phyloP scores from a whole-genome alignment of 73 alveolate species.

The Stentor coeruleus region DNA sequence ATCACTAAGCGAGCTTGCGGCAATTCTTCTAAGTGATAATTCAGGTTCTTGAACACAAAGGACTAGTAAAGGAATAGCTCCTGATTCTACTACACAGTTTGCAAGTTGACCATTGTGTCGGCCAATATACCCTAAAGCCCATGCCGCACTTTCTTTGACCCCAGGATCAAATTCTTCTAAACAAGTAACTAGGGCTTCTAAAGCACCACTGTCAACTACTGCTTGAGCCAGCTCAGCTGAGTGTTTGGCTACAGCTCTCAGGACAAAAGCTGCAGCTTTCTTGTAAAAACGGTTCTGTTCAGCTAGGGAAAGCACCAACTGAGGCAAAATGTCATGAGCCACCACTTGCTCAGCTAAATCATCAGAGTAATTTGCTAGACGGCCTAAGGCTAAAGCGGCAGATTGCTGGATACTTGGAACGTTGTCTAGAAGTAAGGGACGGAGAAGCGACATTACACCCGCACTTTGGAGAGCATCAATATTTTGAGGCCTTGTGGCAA shows the following conservation, averaged over 20 bases:
- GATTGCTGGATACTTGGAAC: conserved; percentile 98
- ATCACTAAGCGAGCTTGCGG: conserved; percentile 98
- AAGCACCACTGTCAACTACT: conserved; percentile 98
- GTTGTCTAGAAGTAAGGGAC: conserved; percentile 96
- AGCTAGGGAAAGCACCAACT: conserved; percentile 94
- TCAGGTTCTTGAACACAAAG: conserved; percentile 99
- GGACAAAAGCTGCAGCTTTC: conserved; percentile 99
- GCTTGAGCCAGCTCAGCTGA: conserved; percentile 97
- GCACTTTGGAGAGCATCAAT: conserved; percentile 98
- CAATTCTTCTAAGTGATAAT: conserved; percentile 95
- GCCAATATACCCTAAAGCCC: conserved; percentile 95
- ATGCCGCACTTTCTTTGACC: conserved; percentile 98
- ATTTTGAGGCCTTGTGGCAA: conserved; percentile 98
- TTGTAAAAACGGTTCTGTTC: conserved; percentile 98
- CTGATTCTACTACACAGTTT: conserved; percentile 95
- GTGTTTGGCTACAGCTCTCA: conserved; percentile 99
- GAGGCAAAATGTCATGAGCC: conserved; percentile 96
- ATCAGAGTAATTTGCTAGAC: conserved; percentile 96
- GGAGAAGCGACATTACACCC: conserved; percentile 98
- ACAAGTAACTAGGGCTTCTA: conserved; percentile 98
- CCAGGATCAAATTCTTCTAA: conserved; percentile 99
- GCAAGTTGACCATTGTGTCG: conserved; percentile 96
- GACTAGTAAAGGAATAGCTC: conserved; percentile 98
- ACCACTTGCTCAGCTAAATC: conserved; percentile 95
- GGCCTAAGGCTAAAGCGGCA: conserved; percentile 99